Percentiles rank a stretch among this genome's conserved stretches.
These are phyloP conservation scores for Ustilago curta DNA, from an alignment of 1,284 basidiomycete species.

Conservation along the genomic window DNA sequence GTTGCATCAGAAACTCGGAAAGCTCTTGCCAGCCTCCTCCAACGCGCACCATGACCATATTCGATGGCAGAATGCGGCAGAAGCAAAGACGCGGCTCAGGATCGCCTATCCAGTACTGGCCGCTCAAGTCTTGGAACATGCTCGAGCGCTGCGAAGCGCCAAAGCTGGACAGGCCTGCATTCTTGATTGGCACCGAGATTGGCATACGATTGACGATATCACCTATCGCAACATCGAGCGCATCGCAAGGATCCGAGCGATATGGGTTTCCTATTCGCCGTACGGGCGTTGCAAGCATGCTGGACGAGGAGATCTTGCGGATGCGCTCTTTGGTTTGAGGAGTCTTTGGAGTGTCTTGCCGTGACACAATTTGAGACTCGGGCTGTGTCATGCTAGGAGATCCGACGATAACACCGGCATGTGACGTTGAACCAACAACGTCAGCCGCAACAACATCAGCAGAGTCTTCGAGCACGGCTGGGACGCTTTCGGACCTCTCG, in stretches of 20 bases:
- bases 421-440: background rate
- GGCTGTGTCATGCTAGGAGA: background rate
- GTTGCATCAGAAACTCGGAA: conserved; percentile 55
- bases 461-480: background rate
- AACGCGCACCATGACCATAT: conserved; percentile 67
- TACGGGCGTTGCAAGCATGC: background rate
- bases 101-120: conserved; percentile 65
- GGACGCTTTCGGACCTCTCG: no score
- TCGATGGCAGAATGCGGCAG: conserved; percentile 64
- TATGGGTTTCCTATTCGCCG: conserved; percentile 72
- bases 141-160: background rate
- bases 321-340: background rate
- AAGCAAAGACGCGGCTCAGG: conserved; percentile 64
- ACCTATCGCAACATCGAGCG: conserved; percentile 90
- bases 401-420: background rate
- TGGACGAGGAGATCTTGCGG: conserved; percentile 12
- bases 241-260: conserved; percentile 84
- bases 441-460: no score
- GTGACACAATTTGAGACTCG: background rate
- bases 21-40: conserved; percentile 69
- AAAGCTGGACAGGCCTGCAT: conserved; percentile 9
- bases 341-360: no score
- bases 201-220: conserved; percentile 88
- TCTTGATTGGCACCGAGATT: conserved; percentile 70
- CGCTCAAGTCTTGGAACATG: conserved; percentile 43